Evolutionary conservation across 1,284 basidiomycete genomes (phyloP), one percentile per base, ranked within the genome.

Genomic region (Sutorius eximius): DNA sequence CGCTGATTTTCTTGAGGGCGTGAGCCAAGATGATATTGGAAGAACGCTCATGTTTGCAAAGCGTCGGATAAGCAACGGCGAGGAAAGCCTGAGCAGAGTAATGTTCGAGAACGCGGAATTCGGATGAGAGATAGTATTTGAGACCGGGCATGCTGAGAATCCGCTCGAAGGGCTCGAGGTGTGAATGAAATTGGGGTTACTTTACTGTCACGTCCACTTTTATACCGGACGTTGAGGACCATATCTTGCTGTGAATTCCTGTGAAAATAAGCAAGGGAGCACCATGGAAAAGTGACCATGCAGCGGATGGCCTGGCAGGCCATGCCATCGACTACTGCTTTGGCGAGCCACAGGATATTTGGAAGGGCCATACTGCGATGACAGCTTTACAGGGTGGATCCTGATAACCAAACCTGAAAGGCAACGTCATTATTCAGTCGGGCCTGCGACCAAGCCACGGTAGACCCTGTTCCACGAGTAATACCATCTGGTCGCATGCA

Each of bases 1-100:
- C 67, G 40, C 66, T 69, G 53, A 77, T 66, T 44, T 72, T 69
- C 60, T 77, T 77, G 51, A 81, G 71, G 3, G 81, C 80, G 54
- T 78, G 78, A 2, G 77, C 79, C 13, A 82, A 67, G 48, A 83
- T 74, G 56, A 82, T 81, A 57, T 82, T 82, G 15, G 80, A 71
- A 3, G 80, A 79, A 33, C 70, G 71, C 58, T 82, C 80, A 48
- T 79, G 68, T 38, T 67, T 67, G 34, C 65, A 67, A 32, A 82
- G 72, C 16, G 74, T 74, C 27, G 77, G 74, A 56, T 77, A 75
- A 24, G 76, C 66, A 32, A 68, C 70, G 12, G 73, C 64, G 29
- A 82, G 72, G 56, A 81, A 80, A 45, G 76, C 70, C 44, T 63
- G 66, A 22, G 78, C 73, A 50, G 72, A 69, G 51, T 67, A 55